Evolutionary conservation across 495 filamentous ascomycete genomes (phyloP).

Genomic region (Trichoderma asperelloides): DNA sequence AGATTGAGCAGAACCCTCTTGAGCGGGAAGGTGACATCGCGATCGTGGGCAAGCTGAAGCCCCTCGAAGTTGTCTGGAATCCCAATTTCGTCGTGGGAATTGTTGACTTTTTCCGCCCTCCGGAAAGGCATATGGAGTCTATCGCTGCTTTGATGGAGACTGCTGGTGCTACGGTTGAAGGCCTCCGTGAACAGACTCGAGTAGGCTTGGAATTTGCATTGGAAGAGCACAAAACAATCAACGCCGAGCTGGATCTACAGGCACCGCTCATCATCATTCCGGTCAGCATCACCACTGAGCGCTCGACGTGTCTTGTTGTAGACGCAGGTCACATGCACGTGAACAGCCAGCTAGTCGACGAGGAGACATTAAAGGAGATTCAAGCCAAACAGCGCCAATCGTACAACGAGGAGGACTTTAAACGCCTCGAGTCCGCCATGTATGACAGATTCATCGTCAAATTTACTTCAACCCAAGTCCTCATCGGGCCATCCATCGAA

Average conservation of each 20-base stretch:
- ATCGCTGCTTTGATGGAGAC: conserved; percentile 90
- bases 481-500: conserved; percentile 91
- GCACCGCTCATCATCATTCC: conserved; percentile 94
- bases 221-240: conserved; percentile 95
- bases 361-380: conserved; percentile 75
- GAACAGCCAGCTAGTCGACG: conserved; percentile 86
- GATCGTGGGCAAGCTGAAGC: conserved; percentile 83
- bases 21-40: conserved; percentile 87
- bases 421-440: conserved; percentile 77
- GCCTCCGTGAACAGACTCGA: conserved; percentile 85
- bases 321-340: conserved; percentile 95
- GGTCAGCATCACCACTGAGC: conserved; percentile 74
- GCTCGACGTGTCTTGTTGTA: conserved; percentile 78
- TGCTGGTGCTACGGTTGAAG: conserved; percentile 90
- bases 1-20: conserved; percentile 89
- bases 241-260: conserved; percentile 90
- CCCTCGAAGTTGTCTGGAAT: conserved; percentile 95
- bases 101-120: conserved; percentile 89
- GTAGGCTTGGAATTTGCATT: conserved; percentile 93
- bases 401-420: conserved; percentile 83
- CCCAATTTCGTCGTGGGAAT: conserved; percentile 84
- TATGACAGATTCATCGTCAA: conserved; percentile 94
- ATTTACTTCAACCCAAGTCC: conserved; percentile 83
- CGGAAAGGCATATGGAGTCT: conserved; percentile 95
- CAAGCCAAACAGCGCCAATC: conserved; percentile 83